Conservation (phyloP, 2,329 filamentous ascomycete species). For the Cordyceps cateniannulata region DNA sequence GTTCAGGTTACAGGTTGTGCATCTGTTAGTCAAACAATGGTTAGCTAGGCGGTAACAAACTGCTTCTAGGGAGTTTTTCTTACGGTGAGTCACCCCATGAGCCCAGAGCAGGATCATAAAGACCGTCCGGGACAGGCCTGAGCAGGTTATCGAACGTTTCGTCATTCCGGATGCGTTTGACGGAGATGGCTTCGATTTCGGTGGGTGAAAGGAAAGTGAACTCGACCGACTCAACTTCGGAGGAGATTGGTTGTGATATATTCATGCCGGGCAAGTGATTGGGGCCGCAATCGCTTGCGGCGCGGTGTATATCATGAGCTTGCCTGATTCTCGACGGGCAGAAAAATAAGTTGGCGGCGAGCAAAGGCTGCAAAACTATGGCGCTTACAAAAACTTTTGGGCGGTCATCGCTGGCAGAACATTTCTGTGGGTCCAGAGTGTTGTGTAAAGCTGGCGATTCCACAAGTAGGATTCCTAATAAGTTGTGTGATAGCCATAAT, state of each 20-base stretch:
- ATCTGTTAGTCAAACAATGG: constrained; percentile 45
- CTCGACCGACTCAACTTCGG: constrained; percentile 78
- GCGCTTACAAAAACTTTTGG: constrained; percentile 17
- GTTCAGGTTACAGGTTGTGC: constrained; percentile 84
- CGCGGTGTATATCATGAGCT: constrained; percentile 8
- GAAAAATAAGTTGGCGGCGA: constrained; percentile 4
- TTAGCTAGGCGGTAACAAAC: neutral
- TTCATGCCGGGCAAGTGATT: constrained; percentile 45
- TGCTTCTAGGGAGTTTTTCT: constrained; percentile 17
- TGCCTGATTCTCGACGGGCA: constrained; percentile 7
- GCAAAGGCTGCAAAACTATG: constrained; percentile 14
- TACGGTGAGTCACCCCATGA: constrained; percentile 82
- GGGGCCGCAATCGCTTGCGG: constrained; percentile 12
- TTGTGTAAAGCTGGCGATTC: no score
- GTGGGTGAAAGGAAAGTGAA: constrained; percentile 77
- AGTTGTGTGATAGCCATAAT: no score
- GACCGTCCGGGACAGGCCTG: constrained; percentile 81
- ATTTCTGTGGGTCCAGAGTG: constrained; percentile 13
- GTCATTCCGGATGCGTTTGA: constrained; percentile 88
- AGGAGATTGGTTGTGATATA: constrained; percentile 74
- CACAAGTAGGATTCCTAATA: no score
- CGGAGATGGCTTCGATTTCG: constrained; percentile 84
- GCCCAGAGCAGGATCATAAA: constrained; percentile 88
- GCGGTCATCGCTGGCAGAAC: constrained; percentile 21
- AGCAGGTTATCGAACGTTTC: constrained; percentile 90